Evolutionary conservation across 768 basidiomycete genomes (phyloP).

Genomic region (Russula compacta): DNA sequence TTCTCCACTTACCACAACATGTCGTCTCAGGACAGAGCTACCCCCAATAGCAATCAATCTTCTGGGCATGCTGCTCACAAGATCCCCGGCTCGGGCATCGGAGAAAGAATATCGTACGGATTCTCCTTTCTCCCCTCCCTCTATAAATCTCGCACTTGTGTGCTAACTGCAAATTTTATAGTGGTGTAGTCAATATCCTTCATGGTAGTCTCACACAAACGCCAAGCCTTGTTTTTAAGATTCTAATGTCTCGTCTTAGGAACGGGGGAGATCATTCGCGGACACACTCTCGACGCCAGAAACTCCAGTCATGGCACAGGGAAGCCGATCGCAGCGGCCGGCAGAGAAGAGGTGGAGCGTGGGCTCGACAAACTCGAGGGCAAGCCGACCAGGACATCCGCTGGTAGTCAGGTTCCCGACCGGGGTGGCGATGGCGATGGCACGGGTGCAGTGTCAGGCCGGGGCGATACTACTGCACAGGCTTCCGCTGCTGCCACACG

Average conservation of each 20-base stretch:
- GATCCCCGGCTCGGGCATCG: background rate
- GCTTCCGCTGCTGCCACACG: background rate
- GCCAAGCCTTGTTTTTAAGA: background rate
- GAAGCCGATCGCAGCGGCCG: background rate
- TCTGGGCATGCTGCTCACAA: background rate
- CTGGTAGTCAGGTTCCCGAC: background rate
- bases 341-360: background rate
- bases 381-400: background rate
- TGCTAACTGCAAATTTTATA: background rate
- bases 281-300: background rate
- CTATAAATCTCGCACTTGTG: background rate
- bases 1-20: background rate
- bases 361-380: conserved; percentile 2
- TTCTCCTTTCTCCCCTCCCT: background rate
- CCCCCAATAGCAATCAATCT: background rate
- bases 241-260: background rate
- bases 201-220: background rate
- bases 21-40: background rate
- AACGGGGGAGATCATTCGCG: conserved; percentile 2
- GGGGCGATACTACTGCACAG: background rate
- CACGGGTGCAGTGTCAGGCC: background rate
- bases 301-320: background rate
- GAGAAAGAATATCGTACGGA: background rate
- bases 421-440: background rate
- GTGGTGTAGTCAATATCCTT: background rate